Percentiles rank a stretch among this genome's conserved stretches.
These are phyloP conservation scores for Acmispon strigosus DNA, from an alignment of 306 rosid genomes.

Conservation along the genomic window DNA sequence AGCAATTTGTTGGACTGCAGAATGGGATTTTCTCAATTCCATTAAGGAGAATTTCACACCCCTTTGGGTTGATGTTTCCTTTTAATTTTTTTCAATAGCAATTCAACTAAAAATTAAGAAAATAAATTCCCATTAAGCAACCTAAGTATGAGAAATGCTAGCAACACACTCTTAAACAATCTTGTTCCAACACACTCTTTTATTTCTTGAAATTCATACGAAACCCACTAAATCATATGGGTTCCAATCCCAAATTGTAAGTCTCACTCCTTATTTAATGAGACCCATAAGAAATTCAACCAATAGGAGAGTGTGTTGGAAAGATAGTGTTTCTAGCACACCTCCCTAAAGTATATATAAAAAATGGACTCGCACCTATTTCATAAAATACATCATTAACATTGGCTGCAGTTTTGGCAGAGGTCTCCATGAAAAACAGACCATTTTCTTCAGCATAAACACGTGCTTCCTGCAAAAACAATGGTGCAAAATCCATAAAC, in stretches of 20 bases:
- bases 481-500: conserved; percentile 8
- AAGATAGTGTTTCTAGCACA: too few species aligned
- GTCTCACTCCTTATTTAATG: too few species aligned
- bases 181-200: too few species aligned
- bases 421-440: conserved; percentile 59
- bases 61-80: not conserved
- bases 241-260: too few species aligned
- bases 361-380: conserved; percentile 32
- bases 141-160: not conserved
- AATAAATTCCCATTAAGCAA: conserved; percentile 3
- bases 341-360: not conserved
- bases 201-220: too few species aligned
- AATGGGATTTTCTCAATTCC: conserved; percentile 3
- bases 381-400: conserved; percentile 58
- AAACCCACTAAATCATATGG: too few species aligned
- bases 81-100: not conserved
- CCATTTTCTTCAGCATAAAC: conserved; percentile 57
- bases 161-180: too few species aligned
- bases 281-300: too few species aligned
- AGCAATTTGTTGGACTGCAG: not conserved
- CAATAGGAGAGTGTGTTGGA: too few species aligned
- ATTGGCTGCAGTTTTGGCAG: conserved; percentile 55
- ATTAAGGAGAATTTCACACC: not conserved
- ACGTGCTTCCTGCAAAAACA: conserved; percentile 45
- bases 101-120: not conserved